These are phyloP conservation scores for Babesia caballi DNA, from an alignment of 169 alveolate species.

Conservation along the genomic window DNA sequence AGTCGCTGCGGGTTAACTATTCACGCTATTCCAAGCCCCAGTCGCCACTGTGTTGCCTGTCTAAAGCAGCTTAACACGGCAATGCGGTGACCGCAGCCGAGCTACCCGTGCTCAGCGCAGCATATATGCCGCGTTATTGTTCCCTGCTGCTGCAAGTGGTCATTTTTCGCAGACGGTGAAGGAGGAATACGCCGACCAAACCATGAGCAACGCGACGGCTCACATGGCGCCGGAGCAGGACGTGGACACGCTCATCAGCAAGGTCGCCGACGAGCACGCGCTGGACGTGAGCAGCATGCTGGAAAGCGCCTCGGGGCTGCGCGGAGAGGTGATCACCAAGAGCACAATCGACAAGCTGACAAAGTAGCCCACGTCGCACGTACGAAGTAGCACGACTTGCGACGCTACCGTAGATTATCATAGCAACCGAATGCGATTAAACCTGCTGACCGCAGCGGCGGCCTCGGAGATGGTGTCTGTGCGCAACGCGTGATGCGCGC, in stretches of 20 bases:
- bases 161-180: conserved; percentile 22
- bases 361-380: background rate
- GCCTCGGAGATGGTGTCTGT: background rate
- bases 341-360: conserved; percentile 1
- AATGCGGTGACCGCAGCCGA: too few species aligned
- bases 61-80: too few species aligned
- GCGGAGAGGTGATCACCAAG: conserved; percentile 5
- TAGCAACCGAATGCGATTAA: too few species aligned
- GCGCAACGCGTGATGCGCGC: background rate
- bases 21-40: too few species aligned
- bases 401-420: too few species aligned
- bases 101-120: too few species aligned
- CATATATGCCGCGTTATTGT: too few species aligned
- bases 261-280: conserved; percentile 63
- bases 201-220: conserved; percentile 2
- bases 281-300: conserved; percentile 39
- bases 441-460: too few species aligned
- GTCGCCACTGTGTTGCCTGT: too few species aligned
- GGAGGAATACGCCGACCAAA: conserved; percentile 40
- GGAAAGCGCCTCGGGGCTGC: conserved; percentile 5
- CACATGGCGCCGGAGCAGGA: conserved; percentile 50
- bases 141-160: background rate
- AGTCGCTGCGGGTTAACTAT: too few species aligned
- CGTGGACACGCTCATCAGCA: conserved; percentile 42
- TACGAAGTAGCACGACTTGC: too few species aligned